Conservation (phyloP, 352 stramenopile genomes). For the Globisporangium lucens region DNA sequence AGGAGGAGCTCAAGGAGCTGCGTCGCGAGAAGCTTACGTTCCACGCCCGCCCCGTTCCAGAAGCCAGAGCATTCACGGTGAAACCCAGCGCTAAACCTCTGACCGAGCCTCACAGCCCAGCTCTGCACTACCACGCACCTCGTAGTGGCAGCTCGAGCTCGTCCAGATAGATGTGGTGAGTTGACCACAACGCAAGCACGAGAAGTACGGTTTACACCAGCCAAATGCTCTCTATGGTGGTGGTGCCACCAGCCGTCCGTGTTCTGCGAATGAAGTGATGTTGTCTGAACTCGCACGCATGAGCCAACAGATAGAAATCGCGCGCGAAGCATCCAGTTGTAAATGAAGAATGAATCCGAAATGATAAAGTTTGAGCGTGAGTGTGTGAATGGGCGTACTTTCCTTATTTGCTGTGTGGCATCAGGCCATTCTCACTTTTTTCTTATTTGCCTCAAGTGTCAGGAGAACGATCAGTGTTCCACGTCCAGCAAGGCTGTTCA, state of each 20-base stretch:
- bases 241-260: background rate
- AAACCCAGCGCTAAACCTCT: slow-evolving; percentile 44
- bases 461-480: background rate
- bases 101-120: slow-evolving; percentile 57
- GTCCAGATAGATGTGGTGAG: background rate
- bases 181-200: background rate
- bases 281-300: slow-evolving; percentile 1
- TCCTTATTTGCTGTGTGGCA: slow-evolving; percentile 5
- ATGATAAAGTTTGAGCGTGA: slow-evolving; percentile 18
- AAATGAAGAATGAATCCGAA: slow-evolving; percentile 12
- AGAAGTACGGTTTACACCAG: background rate
- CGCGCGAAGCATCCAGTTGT: background rate
- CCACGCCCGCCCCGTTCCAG: slow-evolving; percentile 58
- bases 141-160: slow-evolving; percentile 2
- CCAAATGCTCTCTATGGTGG: background rate
- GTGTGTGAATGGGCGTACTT: background rate
- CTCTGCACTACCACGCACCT: slow-evolving; percentile 26
- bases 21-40: slow-evolving; percentile 75
- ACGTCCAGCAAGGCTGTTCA: background rate
- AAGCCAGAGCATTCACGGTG: slow-evolving; percentile 41
- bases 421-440: slow-evolving; percentile 20
- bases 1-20: slow-evolving; percentile 69
- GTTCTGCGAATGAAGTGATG: background rate
- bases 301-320: background rate
- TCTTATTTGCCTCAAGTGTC: slow-evolving; percentile 23